Conservation (phyloP, 2,329 filamentous ascomycete species). For the Pseudogymnoascus sp. region DNA sequence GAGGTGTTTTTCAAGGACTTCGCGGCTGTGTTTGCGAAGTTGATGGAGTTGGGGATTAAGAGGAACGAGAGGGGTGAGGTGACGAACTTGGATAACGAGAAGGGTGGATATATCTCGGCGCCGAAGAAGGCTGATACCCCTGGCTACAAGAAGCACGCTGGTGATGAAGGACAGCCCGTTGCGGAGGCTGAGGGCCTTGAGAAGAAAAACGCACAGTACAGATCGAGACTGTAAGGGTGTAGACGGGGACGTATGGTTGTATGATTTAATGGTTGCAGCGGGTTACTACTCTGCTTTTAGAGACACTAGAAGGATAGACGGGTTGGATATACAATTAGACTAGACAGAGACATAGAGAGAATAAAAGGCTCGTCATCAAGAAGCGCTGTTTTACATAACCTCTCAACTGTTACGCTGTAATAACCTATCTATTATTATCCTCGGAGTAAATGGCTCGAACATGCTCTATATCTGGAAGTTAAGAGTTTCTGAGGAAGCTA, state of each 20-base stretch:
- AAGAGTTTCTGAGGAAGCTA: no score
- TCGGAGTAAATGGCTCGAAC: no score
- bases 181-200: constrained; percentile 24
- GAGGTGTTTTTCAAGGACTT: constrained; percentile 55
- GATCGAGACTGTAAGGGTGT: constrained; percentile 30
- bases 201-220: constrained; percentile 23
- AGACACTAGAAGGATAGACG: constrained; percentile 5
- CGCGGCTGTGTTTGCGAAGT: constrained; percentile 46
- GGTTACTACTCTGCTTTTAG: constrained; percentile 1
- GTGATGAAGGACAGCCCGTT: constrained; percentile 27
- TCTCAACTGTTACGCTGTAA: background rate
- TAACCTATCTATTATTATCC: background rate
- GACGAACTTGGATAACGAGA: constrained; percentile 46
- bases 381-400: background rate
- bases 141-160: constrained; percentile 27
- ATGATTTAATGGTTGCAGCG: constrained; percentile 18
- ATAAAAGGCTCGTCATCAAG: constrained; percentile 9
- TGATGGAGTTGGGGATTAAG: constrained; percentile 51
- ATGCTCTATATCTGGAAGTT: no score
- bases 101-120: constrained; percentile 46
- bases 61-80: constrained; percentile 45
- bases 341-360: constrained; percentile 12
- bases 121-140: constrained; percentile 42
- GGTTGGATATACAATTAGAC: constrained; percentile 9
- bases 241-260: constrained; percentile 21